Evolutionary conservation across 139 green algal genomes (phyloP), one percentile per base, ranked within the genome.

Genomic region (Chlorella sp.): DNA sequence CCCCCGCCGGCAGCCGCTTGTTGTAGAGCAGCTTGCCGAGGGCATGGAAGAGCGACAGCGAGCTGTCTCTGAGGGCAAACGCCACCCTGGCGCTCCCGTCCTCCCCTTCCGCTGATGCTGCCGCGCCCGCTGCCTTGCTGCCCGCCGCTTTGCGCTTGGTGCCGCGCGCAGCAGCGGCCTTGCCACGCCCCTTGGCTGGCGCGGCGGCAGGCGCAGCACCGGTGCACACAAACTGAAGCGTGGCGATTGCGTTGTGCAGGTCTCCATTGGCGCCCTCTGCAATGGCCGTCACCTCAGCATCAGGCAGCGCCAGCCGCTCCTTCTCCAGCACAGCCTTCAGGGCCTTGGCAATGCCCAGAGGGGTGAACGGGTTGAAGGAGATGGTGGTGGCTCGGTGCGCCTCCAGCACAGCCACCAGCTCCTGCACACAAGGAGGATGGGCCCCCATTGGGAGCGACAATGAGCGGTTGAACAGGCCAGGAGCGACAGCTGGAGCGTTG

Each of bases 1-100:
- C n/a, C n/a, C n/a, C n/a, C 44, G 44, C 44, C 32, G 56, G 23
- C 18, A 74, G 71, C 47, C 83, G 83, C 64, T 97, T 96, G 89
- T 96, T 95, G 87, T 97, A 95, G 82, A 98, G 87, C 39, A 98
- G 76, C 86, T 96, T 97, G 26, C 95, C 95, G 0, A 98, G 85
- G 20, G 91, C 94, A 74, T 98, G 95, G 81, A 96, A 96, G 3
- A 94, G 70, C 34, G 83, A 72, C 3, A 98, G 87, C 0, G 86
- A 85, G 78, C 88, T 81, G 78, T 97, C 94, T 0, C 89, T 72
- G 15, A 78, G 39, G 7, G 85, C 62, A 51, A 63, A 71, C 17
- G 32, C 63, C 62, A 82, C 25, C 11, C 18, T 28, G 39, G 36
- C 13, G 4, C 65, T 36, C 6, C 21, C 34, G 15, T 23, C 47